Conservation (phyloP, 768 basidiomycete species). For the Tylopilus plumbeoviolaceoides region DNA sequence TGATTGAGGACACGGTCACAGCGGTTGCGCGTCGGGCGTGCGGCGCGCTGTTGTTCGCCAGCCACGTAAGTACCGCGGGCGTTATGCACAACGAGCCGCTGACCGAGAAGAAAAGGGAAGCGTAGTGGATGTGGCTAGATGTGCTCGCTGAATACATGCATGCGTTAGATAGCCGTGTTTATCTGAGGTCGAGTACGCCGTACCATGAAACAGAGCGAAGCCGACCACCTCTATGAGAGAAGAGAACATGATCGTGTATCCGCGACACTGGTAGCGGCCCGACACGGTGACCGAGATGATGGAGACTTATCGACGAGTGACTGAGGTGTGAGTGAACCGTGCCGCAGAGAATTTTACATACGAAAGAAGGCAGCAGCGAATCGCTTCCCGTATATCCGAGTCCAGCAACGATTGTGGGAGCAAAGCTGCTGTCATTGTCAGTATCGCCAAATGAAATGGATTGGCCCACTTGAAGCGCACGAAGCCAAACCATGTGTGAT, state of each 20-base stretch:
- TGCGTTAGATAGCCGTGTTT: not conserved
- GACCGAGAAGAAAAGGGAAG: constrained; percentile 53
- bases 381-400: constrained; percentile 50
- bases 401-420: constrained; percentile 48
- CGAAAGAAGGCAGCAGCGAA: constrained; percentile 12
- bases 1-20: too few relatives aligned
- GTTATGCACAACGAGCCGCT: constrained; percentile 40
- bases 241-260: constrained; percentile 42
- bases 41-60: constrained; percentile 3
- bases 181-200: not conserved
- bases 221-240: constrained; percentile 45
- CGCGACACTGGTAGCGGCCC: constrained; percentile 51
- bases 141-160: constrained; percentile 7
- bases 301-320: not conserved
- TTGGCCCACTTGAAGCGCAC: constrained; percentile 15
- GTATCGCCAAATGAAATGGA: not conserved
- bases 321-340: not conserved
- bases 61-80: not conserved
- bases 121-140: constrained; percentile 44
- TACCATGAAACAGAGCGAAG: constrained; percentile 50
- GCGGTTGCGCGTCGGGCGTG: too few relatives aligned
- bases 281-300: too few relatives aligned
- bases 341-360: constrained; percentile 32
- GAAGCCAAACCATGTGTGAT: constrained; percentile 11
- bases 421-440: constrained; percentile 51